These are phyloP conservation scores for Ogataea siamensis DNA, from an alignment of 805 yeast species.

Conservation along the genomic window DNA sequence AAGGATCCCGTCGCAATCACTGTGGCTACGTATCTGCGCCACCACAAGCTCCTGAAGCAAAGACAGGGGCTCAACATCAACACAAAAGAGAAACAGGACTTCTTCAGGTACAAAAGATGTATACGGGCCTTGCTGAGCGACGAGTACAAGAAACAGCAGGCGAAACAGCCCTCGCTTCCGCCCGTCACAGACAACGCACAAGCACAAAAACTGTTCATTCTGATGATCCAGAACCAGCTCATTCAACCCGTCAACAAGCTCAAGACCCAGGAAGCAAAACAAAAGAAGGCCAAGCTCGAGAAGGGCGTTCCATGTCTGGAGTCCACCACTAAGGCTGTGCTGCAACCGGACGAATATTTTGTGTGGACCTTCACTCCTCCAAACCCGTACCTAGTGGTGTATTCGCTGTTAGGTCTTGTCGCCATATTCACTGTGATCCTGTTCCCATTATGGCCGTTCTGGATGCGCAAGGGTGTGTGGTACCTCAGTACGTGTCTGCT, in stretches of 20 bases:
- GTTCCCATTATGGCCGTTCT: conserved; percentile 94
- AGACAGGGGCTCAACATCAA: conserved; percentile 66
- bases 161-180: conserved; percentile 40
- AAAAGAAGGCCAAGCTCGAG: conserved; percentile 60
- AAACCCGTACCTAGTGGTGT: conserved; percentile 59
- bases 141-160: conserved; percentile 50
- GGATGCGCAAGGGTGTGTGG: conserved; percentile 90
- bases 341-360: conserved; percentile 68
- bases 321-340: conserved; percentile 53
- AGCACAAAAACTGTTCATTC: conserved; percentile 61
- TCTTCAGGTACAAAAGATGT: conserved; percentile 85
- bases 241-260: conserved; percentile 76
- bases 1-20: conserved; percentile 59
- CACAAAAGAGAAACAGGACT: conserved; percentile 68
- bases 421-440: conserved; percentile 62
- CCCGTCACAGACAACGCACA: conserved; percentile 47
- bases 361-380: conserved; percentile 81
- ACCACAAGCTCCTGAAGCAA: conserved; percentile 66
- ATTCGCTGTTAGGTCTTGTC: conserved; percentile 63
- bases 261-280: conserved; percentile 63
- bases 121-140: conserved; percentile 72
- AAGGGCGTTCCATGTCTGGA: conserved; percentile 59
- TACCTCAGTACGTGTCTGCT: conserved; percentile 76
- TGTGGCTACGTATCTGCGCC: conserved; percentile 69
- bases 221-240: conserved; percentile 68